Evolutionary conservation across 2,329 filamentous ascomycete genomes (phyloP).

Genomic region (Fusarium metavorans): DNA sequence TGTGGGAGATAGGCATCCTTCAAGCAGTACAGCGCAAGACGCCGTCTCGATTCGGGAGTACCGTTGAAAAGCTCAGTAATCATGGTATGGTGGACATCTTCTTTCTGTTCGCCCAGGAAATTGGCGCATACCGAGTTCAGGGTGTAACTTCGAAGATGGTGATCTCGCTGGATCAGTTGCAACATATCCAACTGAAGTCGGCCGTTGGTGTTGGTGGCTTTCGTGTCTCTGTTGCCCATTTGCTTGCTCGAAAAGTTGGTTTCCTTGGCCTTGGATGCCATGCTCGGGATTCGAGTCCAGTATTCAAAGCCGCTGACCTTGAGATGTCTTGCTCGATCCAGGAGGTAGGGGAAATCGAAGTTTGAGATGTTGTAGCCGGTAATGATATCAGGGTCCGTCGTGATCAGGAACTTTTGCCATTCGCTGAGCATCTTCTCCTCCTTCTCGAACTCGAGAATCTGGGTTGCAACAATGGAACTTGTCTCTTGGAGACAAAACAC

Average conservation of each 20-base stretch:
- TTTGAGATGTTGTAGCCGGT: conserved; percentile 99
- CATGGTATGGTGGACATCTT: conserved; percentile 99
- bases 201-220: conserved; percentile 93
- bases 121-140: conserved; percentile 96
- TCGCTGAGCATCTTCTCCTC: conserved; percentile 92
- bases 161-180: conserved; percentile 94
- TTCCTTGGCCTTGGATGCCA: conserved; percentile 78
- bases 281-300: conserved; percentile 82
- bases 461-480: conserved; percentile 93
- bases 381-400: conserved; percentile 95
- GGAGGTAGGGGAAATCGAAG: conserved; percentile 97
- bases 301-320: conserved; percentile 85
- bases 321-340: conserved; percentile 87
- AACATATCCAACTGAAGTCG: conserved; percentile 92
- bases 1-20: conserved; percentile 98
- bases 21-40: conserved; percentile 93
- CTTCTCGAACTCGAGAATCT: conserved; percentile 84
- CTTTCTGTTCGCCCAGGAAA: conserved; percentile 96
- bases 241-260: conserved; percentile 97
- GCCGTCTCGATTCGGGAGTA: conserved; percentile 89
- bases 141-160: conserved; percentile 96
- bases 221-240: conserved; percentile 96
- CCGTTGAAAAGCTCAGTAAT: conserved; percentile 98
- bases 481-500: conserved; percentile 96
- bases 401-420: conserved; percentile 90